Percentiles rank a stretch among this genome's conserved stretches.
Conservation (phyloP, 2,329 filamentous ascomycete genomes). For the Curvularia verruculosa region DNA sequence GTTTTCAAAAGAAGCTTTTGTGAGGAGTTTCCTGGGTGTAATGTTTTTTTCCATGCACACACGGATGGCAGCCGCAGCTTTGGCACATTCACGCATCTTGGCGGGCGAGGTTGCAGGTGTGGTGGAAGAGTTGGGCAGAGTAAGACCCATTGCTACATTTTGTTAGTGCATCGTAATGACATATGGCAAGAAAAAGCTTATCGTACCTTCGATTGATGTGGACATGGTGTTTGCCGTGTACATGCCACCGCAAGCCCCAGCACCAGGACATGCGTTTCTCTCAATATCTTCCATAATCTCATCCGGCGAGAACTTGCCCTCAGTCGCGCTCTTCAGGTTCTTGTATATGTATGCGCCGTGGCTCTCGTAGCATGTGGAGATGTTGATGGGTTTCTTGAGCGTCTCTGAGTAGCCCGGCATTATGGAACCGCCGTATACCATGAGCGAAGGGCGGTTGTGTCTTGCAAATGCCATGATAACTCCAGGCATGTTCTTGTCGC, state of each 20-base stretch:
- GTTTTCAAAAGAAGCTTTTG: conserved; percentile 82
- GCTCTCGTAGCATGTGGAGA: conserved; percentile 87
- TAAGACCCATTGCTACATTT: conserved; percentile 74
- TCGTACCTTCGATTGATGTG: conserved; percentile 73
- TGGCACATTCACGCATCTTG: conserved; percentile 86
- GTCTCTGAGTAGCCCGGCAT: conserved; percentile 81
- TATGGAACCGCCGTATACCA: conserved; percentile 95
- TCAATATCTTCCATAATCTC: conserved; percentile 87
- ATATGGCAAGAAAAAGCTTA: not conserved
- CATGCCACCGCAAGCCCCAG: conserved; percentile 88
- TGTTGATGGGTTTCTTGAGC: conserved; percentile 80
- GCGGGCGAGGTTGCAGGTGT: conserved; percentile 80
- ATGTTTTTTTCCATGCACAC: conserved; percentile 83
- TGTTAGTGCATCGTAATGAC: conserved; percentile 3
- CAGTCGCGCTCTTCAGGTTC: conserved; percentile 71
- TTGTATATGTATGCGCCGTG: conserved; percentile 82
- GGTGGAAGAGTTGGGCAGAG: conserved; percentile 81
- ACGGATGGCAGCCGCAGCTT: conserved; percentile 77
- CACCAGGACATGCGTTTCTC: conserved; percentile 75
- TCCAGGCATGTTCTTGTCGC: conserved; percentile 98
- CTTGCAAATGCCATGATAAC: conserved; percentile 88
- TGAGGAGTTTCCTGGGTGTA: conserved; percentile 78
- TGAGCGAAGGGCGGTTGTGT: conserved; percentile 89
- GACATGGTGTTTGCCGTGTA: conserved; percentile 96
- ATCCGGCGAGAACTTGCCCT: conserved; percentile 69